phyloP scores from a whole-genome alignment of 306 rosid genomes.

The Chamaecrista fasciculata region DNA sequence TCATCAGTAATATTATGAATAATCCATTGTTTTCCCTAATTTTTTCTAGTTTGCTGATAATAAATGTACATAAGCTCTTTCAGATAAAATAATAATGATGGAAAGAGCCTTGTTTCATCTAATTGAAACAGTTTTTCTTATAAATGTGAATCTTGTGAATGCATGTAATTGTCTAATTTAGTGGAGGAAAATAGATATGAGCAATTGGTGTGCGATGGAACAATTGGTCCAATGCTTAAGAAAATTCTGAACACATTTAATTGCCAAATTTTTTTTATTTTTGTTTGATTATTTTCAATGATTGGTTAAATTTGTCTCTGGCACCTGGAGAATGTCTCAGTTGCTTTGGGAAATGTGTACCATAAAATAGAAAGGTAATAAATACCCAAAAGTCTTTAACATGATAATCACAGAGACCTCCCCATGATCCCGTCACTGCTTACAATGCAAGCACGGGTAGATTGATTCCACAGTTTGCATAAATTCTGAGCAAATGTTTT shows the following conservation, averaged over 20 bases:
- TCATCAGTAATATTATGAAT: not conserved
- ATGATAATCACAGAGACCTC: not conserved
- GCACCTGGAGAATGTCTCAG: not conserved
- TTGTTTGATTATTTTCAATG: not conserved
- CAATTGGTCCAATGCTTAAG: not conserved
- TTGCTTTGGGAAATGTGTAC: not conserved
- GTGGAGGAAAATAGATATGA: not conserved
- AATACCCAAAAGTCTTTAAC: not conserved
- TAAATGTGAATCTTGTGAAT: not conserved
- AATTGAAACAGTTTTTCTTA: not conserved
- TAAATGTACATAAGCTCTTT: not conserved
- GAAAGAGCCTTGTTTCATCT: not conserved
- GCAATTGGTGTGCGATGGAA: not conserved
- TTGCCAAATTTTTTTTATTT: too few species aligned
- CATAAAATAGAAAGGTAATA: not conserved
- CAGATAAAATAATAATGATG: too few species aligned
- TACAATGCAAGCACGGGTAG: not conserved
- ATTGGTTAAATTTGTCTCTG: not conserved
- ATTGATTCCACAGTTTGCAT: not conserved
- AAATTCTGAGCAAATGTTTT: not conserved
- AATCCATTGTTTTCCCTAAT: not conserved
- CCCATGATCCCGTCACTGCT: not conserved
- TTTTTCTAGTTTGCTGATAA: not conserved
- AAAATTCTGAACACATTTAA: too few species aligned
- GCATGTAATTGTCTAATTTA: not conserved